Percentiles rank a stretch among this genome's conserved stretches.
Evolutionary conservation across 1,284 basidiomycete genomes (phyloP).

Genomic region (Boletus mariae): DNA sequence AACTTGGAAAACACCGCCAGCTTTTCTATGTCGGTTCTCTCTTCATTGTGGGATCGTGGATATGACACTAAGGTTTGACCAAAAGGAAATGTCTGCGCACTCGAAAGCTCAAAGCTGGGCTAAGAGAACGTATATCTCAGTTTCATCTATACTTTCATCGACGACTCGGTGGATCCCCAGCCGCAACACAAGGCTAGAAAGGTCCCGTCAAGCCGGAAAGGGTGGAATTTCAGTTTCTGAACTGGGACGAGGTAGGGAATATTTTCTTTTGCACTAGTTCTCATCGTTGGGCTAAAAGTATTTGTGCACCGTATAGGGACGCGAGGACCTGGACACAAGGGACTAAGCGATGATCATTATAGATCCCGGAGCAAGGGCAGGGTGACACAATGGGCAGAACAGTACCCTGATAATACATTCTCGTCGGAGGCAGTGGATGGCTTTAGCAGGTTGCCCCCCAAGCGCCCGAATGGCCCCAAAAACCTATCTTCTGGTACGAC

Average conservation of each 20-base stretch:
- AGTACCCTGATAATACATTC: no score
- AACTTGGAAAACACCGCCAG: constrained; percentile 68
- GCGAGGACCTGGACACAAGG: constrained; percentile 1
- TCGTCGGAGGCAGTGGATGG: background rate
- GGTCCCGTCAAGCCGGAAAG: background rate
- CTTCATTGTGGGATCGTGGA: background rate
- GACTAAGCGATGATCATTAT: background rate
- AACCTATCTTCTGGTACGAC: background rate
- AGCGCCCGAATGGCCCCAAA: background rate
- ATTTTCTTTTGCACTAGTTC: background rate
- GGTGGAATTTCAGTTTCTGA: constrained; percentile 3
- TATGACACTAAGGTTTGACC: background rate
- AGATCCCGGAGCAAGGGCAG: background rate
- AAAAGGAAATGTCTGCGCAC: constrained; percentile 20
- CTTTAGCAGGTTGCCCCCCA: background rate
- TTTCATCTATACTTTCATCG: constrained; percentile 10
- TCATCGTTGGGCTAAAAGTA: background rate
- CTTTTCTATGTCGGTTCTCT: constrained; percentile 55
- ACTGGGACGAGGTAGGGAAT: constrained; percentile 5
- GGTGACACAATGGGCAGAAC: background rate
- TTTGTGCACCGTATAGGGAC: background rate
- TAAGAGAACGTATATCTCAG: constrained; percentile 6
- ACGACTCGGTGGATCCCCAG: background rate
- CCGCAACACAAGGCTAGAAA: background rate
- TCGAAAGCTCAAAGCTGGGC: constrained; percentile 13